phyloP scores from a whole-genome alignment of 768 basidiomycete genomes.

The Boletus subparvulus region DNA sequence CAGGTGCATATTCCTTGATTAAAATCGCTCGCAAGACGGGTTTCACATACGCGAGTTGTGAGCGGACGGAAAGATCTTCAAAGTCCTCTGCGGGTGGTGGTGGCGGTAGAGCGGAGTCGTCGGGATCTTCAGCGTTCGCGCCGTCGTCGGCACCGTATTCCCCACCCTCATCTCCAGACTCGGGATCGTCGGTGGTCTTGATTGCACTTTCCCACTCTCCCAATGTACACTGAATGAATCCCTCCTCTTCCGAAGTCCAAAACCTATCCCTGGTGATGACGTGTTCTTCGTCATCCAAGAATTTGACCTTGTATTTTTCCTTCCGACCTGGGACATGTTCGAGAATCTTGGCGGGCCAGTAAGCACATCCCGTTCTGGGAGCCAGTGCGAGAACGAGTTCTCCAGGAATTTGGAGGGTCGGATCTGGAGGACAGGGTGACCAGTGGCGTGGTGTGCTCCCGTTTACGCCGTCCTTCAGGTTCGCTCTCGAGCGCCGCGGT shows the following conservation, averaged over 20 bases:
- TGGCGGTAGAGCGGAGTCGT: slow-evolving; percentile 26
- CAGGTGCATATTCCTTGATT: slow-evolving; percentile 54
- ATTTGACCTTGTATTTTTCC: slow-evolving; percentile 56
- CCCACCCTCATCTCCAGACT: slow-evolving; percentile 33
- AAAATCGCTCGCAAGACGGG: slow-evolving; percentile 62
- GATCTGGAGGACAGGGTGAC: slow-evolving; percentile 48
- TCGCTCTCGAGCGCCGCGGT: slow-evolving; percentile 18
- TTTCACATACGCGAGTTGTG: slow-evolving; percentile 67
- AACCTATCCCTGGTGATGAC: slow-evolving; percentile 52
- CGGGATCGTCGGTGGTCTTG: slow-evolving; percentile 26
- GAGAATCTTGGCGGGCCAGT: slow-evolving; percentile 70
- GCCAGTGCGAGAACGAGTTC: slow-evolving; percentile 58
- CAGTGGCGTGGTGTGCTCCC: slow-evolving; percentile 18
- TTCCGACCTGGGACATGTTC: slow-evolving; percentile 42
- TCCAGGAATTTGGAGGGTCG: slow-evolving; percentile 58
- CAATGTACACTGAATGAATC: slow-evolving; percentile 63
- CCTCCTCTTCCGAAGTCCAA: slow-evolving; percentile 54
- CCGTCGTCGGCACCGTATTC: slow-evolving; percentile 34
- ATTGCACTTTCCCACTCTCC: slow-evolving; percentile 54
- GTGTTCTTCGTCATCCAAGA: slow-evolving; percentile 49
- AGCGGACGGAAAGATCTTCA: slow-evolving; percentile 44
- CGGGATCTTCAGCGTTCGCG: slow-evolving; percentile 22
- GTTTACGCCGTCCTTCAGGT: slow-evolving; percentile 13
- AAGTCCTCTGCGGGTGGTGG: slow-evolving; percentile 52
- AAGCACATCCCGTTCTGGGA: slow-evolving; percentile 34